Base-by-base conservation (phyloP, 495 filamentous ascomycete species). In the Entonaema liquescens region DNA sequence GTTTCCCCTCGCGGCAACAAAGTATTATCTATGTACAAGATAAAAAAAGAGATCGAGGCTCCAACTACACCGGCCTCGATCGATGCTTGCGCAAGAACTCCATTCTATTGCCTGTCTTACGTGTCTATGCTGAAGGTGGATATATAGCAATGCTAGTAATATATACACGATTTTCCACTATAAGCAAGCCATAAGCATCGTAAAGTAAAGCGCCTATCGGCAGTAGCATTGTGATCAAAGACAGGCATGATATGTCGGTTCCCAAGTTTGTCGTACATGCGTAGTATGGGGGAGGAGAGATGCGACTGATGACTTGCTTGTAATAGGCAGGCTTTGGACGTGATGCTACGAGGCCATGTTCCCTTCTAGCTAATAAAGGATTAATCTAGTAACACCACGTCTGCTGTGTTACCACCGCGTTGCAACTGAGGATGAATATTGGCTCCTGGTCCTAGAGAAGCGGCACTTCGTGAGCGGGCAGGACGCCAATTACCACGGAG, bases 361-460 rank as follows among this genome's bases (percentile, higher is more conserved):
- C 35, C 53, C 25, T 55, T 59, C 25, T 59, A 44, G 59, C 19
- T 47, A 59, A 33, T 42, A 52, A 44, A 54, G 38, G 29, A 52
- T 42, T 63, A 49, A 67, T 62, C 42, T 55, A 60, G 69, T 59
- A 59, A 25, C 64, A 72, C 69, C 15, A 67, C 69, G 59, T 60
- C 63, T 72, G 69, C 21, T 67, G 69, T 72, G 55, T 60, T 42
- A 72, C 69, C 59, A 55, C 64, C 42, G 47, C 60, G 62, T 59
- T 28, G 59, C 59, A 64, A 65, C 59, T 64, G 69, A 57, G 69
- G 59, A 72, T 29, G 52, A 63, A 64, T 64, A 72, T 72, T 72
- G 69, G 69, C 28, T 64, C 69, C 35, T 54, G 21, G 63, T 72
- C 69, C 69, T 72, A 64, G 59, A 67, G 49, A 55, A 60, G 54